phyloP scores from a whole-genome alignment of 73 alveolate genomes.

The Durusdinium trenchii region DNA sequence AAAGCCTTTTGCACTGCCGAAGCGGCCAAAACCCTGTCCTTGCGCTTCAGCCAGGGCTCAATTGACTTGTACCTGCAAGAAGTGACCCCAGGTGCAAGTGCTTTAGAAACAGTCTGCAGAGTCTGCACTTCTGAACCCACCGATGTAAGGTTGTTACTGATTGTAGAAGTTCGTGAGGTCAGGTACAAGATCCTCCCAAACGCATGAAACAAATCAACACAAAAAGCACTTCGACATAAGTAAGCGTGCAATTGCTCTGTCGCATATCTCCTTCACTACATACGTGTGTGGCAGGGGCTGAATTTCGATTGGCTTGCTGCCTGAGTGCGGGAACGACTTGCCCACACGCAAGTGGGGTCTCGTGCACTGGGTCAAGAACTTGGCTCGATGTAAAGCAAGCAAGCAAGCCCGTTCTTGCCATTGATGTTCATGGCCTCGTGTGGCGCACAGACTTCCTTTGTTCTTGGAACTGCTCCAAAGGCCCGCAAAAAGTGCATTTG shows the following conservation, averaged over 20 bases:
- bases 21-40: slow-evolving; percentile 45
- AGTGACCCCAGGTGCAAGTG: background rate
- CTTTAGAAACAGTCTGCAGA: background rate
- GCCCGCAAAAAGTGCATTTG: no score
- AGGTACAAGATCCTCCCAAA: slow-evolving; percentile 97
- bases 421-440: slow-evolving; percentile 98
- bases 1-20: background rate
- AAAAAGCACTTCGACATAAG: background rate
- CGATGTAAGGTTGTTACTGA: no score
- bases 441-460: background rate
- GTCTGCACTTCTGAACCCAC: background rate
- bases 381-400: slow-evolving; percentile 96
- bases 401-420: slow-evolving; percentile 98
- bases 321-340: background rate
- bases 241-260: background rate
- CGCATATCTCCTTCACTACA: slow-evolving; percentile 96
- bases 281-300: slow-evolving; percentile 99
- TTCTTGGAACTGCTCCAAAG: background rate
- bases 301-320: slow-evolving; percentile 97
- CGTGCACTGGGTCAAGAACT: background rate
- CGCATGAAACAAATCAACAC: background rate
- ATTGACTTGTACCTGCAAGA: slow-evolving; percentile 97
- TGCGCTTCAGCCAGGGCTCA: slow-evolving; percentile 99
- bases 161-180: slow-evolving; percentile 99
- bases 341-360: background rate